Evolutionary conservation across 192 early-diverging fungal species (phyloP).

Genomic region (Coemansia sp.): DNA sequence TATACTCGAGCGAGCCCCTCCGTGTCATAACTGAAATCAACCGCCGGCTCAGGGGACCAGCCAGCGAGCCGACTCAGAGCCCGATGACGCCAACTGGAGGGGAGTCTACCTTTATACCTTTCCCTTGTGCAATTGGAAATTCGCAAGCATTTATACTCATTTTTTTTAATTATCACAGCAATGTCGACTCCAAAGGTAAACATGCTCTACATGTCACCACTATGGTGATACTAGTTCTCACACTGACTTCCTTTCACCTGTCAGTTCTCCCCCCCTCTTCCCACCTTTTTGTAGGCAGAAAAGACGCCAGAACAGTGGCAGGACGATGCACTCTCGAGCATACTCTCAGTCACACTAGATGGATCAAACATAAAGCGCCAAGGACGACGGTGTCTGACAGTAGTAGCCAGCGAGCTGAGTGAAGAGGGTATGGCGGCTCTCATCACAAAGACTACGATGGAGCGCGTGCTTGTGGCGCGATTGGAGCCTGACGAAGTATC

Average conservation of each 20-base stretch:
- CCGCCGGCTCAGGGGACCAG: slow-evolving; percentile 4
- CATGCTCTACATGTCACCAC: neutral
- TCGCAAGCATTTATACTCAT: neutral
- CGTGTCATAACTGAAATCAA: neutral
- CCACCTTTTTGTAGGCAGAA: slow-evolving; percentile 28
- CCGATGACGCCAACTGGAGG: too few species aligned
- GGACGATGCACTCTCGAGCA: slow-evolving; percentile 74
- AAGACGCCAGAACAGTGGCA: slow-evolving; percentile 70
- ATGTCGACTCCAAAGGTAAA: slow-evolving; percentile 33
- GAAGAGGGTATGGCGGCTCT: slow-evolving; percentile 23
- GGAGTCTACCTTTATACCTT: neutral
- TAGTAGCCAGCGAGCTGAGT: slow-evolving; percentile 47
- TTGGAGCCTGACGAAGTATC: slow-evolving; percentile 59
- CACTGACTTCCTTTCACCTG: neutral
- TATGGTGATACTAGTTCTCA: neutral
- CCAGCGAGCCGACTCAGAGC: neutral
- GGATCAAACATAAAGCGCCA: slow-evolving; percentile 54
- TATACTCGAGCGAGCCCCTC: neutral
- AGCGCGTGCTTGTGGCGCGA: slow-evolving; percentile 71
- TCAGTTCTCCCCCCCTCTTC: neutral
- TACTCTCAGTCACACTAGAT: slow-evolving; percentile 78
- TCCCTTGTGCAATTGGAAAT: neutral
- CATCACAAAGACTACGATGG: slow-evolving; percentile 59
- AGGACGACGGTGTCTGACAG: slow-evolving; percentile 16
- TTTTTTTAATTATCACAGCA: neutral